phyloP scores from a whole-genome alignment of 208 protist species.

The Leishmania amazonensis region DNA sequence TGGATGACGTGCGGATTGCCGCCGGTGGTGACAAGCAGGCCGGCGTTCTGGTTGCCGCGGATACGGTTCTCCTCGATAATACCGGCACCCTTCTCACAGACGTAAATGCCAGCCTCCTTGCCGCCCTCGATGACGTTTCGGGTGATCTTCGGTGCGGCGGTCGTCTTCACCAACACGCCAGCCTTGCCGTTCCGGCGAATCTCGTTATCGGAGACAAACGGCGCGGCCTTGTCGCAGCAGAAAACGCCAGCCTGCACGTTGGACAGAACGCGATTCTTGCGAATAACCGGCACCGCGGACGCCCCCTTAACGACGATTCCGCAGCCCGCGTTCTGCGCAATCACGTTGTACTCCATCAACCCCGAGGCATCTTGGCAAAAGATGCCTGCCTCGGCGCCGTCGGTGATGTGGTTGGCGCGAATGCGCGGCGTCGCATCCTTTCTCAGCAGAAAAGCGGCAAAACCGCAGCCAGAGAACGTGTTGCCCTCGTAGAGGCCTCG shows the following conservation, averaged over 20 bases:
- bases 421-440: conserved; percentile 54
- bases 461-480: conserved; percentile 76
- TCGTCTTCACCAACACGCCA: conserved; percentile 83
- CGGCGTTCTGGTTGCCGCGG: conserved; percentile 74
- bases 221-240: conserved; percentile 65
- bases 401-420: conserved; percentile 65
- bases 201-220: conserved; percentile 80
- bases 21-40: conserved; percentile 80
- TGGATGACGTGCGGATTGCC: conserved; percentile 69
- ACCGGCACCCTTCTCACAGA: conserved; percentile 79
- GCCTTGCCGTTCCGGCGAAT: conserved; percentile 75
- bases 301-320: conserved; percentile 81
- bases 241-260: conserved; percentile 87
- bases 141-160: conserved; percentile 63
- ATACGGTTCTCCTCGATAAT: conserved; percentile 83
- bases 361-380: conserved; percentile 83
- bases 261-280: conserved; percentile 64
- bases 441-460: conserved; percentile 83
- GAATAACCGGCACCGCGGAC: conserved; percentile 52
- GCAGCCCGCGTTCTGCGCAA: conserved; percentile 76
- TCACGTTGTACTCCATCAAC: conserved; percentile 79
- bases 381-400: conserved; percentile 79
- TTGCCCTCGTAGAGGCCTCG: conserved; percentile 75
- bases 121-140: conserved; percentile 76
- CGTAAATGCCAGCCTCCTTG: conserved; percentile 88